Percentiles rank a stretch among this genome's conserved stretches.
Evolutionary conservation across 1,139 yeast genomes (phyloP).

Genomic region (Suhomyces yuchorum): DNA sequence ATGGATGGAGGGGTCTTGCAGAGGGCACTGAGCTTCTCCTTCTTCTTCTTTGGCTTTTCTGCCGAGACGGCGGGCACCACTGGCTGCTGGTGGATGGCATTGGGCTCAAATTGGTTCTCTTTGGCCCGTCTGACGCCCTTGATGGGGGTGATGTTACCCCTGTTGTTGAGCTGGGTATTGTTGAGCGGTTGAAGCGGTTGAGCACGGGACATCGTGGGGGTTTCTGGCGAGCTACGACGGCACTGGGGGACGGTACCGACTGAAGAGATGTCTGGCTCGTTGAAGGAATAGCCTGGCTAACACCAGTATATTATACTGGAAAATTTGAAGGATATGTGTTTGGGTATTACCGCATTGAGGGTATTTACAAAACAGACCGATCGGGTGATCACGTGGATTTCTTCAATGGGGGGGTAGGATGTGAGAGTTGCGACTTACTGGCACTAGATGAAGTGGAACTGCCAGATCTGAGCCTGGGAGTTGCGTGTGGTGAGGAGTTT

Average conservation of each 20-base stretch:
- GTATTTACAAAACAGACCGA: slow-evolving; percentile 17
- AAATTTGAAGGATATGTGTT: slow-evolving; percentile 15
- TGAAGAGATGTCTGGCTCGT: slow-evolving; percentile 12
- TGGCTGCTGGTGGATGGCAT: slow-evolving; percentile 17
- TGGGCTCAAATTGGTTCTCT: slow-evolving; percentile 27
- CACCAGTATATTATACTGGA: slow-evolving; percentile 11
- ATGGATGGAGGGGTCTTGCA: slow-evolving; percentile 95
- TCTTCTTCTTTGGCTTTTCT: slow-evolving; percentile 56
- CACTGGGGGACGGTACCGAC: slow-evolving; percentile 9
- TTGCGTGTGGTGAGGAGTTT: too few relatives aligned
- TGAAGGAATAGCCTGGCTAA: slow-evolving; percentile 6
- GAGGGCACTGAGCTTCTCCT: slow-evolving; percentile 81
- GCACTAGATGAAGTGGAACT: too few relatives aligned
- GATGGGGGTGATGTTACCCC: slow-evolving; percentile 46
- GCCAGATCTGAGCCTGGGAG: too few relatives aligned
- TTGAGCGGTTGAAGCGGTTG: slow-evolving; percentile 50
- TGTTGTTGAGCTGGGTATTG: slow-evolving; percentile 45
- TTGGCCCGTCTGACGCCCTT: slow-evolving; percentile 37
- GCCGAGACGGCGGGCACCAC: slow-evolving; percentile 18
- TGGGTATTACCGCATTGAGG: slow-evolving; percentile 19
- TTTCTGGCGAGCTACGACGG: neutral
- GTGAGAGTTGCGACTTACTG: too few relatives aligned
- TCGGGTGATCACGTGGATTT: slow-evolving; percentile 15
- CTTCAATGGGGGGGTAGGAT: slow-evolving; percentile 5
- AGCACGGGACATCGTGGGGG: slow-evolving; percentile 37